Evolutionary conservation across 768 basidiomycete species (phyloP), one percentile per base, ranked within the genome.

Genomic region (Leccinum pellstonianum): DNA sequence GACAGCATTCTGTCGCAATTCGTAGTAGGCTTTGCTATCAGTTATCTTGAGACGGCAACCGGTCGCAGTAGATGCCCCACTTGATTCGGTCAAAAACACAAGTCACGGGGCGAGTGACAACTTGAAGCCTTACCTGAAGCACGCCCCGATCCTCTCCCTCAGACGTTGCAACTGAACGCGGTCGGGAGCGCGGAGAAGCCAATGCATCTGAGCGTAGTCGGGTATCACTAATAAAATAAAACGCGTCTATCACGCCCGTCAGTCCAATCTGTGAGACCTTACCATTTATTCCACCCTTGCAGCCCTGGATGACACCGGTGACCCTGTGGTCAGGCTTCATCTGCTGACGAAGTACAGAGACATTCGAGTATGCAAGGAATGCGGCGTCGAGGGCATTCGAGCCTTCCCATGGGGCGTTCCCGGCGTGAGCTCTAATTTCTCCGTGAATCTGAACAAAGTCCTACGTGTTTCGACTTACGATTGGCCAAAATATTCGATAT

Each of bases 311-410:
- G 52, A 91, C 79, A 3, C 93, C 91, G 66, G 93, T 88, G 7
- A 94, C 79, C 23, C 93, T 86, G 63, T 87, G 82, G 50, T 87
- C 83, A 0, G 94, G 93, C 70, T 86, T 86, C 60, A 93, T 85
- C 75, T 96, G 94, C 72, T 96, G 94, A 12, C 94, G 83, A 51
- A 96, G 80, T 23, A 86, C 85, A 3, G 92, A 87, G 46, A 96
- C 80, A 51, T 83, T 80, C 8, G 86, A 85, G 71, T 95, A 95
- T 0, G 92, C 89, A 9, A 92, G 75, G 70, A 94, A 89, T 1
- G 93, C 93, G 0, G 94, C 94, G 67, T 95, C 94, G 48, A 93
- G 81, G 12, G 93, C 91, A 67, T 95, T 95, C 46, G 81, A 82
- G 23, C 88, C 93, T 72, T 95, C 90, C 86, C 93, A 94, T 4